These are phyloP conservation scores for Phytophthora cryptogea DNA, from an alignment of 352 stramenopile genomes.

Conservation along the genomic window DNA sequence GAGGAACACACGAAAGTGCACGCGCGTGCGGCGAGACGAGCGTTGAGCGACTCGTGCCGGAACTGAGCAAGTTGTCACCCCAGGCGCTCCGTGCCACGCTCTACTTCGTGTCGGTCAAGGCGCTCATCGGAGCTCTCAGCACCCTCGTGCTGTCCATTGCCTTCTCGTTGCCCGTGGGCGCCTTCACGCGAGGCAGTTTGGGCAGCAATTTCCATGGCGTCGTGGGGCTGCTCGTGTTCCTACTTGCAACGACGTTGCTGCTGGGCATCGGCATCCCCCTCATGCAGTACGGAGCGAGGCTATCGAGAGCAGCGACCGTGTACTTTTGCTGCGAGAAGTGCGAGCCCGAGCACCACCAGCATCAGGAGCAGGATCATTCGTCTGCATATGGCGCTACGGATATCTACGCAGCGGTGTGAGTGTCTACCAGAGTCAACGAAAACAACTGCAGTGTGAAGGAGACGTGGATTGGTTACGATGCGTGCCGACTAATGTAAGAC, in stretches of 20 bases:
- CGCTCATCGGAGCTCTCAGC: slow-evolving; percentile 53
- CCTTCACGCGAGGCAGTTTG: slow-evolving; percentile 38
- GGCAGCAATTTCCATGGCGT: slow-evolving; percentile 49
- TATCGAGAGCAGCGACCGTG: slow-evolving; percentile 54
- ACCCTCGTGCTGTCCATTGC: slow-evolving; percentile 55
- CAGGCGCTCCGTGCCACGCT: slow-evolving; percentile 47
- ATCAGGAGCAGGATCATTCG: slow-evolving; percentile 22
- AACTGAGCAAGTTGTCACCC: slow-evolving; percentile 50
- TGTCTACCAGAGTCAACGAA: not conserved
- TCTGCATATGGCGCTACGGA: slow-evolving; percentile 45
- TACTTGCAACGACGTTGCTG: slow-evolving; percentile 50
- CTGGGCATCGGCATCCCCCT: slow-evolving; percentile 53
- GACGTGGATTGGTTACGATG: slow-evolving; percentile 3
- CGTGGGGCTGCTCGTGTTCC: slow-evolving; percentile 49
- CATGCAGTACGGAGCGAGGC: slow-evolving; percentile 53
- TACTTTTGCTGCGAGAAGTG: slow-evolving; percentile 78
- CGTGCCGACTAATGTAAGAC: slow-evolving; percentile 8
- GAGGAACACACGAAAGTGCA: slow-evolving; percentile 37
- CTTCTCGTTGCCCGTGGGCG: slow-evolving; percentile 53
- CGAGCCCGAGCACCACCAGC: slow-evolving; percentile 46
- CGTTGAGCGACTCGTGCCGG: slow-evolving; percentile 52
- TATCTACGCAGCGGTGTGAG: slow-evolving; percentile 13
- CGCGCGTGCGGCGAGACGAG: slow-evolving; percentile 39
- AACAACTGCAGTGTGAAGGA: slow-evolving; percentile 2
- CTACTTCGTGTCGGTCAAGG: slow-evolving; percentile 73